Evolutionary conservation across 108 stramenopile species (phyloP).

Genomic region (Asterionellopsis glacialis): DNA sequence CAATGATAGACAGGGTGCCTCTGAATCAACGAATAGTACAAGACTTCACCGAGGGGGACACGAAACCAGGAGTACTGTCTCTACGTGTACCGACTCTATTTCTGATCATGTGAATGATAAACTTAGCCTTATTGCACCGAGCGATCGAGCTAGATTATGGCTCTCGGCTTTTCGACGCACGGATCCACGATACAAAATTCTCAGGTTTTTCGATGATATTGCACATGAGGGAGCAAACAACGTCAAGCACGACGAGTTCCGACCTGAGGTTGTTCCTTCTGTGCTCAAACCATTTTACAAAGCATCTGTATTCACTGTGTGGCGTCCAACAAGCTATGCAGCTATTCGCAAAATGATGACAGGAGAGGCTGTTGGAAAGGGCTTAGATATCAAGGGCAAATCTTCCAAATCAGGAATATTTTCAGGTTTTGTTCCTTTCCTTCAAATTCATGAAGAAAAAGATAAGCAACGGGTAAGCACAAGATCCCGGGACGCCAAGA

Average conservation of each 20-base stretch:
- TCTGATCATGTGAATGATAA: too few relatives aligned
- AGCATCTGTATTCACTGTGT: slow-evolving; percentile 38
- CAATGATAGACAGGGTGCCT: too few relatives aligned
- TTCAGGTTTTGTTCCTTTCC: slow-evolving; percentile 28
- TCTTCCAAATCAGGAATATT: slow-evolving; percentile 28
- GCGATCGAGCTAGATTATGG: slow-evolving; percentile 35
- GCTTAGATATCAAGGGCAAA: slow-evolving; percentile 52
- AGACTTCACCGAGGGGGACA: too few relatives aligned
- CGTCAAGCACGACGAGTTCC: slow-evolving; percentile 24
- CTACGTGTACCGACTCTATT: too few relatives aligned
- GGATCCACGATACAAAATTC: slow-evolving; percentile 65
- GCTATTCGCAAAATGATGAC: slow-evolving; percentile 39
- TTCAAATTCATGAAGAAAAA: slow-evolving; percentile 43
- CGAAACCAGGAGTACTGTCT: too few relatives aligned
- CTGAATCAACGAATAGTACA: too few relatives aligned
- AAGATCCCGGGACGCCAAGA: slow-evolving; percentile 28
- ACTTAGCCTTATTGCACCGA: too few relatives aligned
- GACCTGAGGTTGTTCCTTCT: slow-evolving; percentile 3
- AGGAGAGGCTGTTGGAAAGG: slow-evolving; percentile 39
- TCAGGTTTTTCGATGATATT: slow-evolving; percentile 57
- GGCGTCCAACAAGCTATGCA: slow-evolving; percentile 38
- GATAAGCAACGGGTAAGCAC: slow-evolving; percentile 50
- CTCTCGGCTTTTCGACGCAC: slow-evolving; percentile 43
- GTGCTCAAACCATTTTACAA: slow-evolving; percentile 17
- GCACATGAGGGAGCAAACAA: slow-evolving; percentile 46